Evolutionary conservation across 192 early-diverging fungal species (phyloP), one percentile per base, ranked within the genome.

Genomic region (Diversispora eburnea): DNA sequence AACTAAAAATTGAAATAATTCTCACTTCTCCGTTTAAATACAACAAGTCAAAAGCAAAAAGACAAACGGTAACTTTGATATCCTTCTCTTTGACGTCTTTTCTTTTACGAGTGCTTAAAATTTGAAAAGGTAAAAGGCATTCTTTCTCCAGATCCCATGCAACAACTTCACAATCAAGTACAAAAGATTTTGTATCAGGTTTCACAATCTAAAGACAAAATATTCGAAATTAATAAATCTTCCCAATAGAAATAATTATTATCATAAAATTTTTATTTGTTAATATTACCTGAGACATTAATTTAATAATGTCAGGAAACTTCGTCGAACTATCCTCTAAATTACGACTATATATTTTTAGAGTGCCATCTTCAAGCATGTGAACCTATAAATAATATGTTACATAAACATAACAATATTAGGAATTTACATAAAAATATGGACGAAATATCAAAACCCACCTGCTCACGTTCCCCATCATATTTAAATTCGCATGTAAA

Each of bases 401-500:
- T 43, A 69, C 7, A 46, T 13, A 13, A n/a, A 33, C 5, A 75
- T 43, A 20, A 13, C 17, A 13, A 12, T 39, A 12, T 19, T 15
- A 19, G n/a, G 3, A 20, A 15, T 48, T 56, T 3, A 20, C 19
- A 25, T 69, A 55, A 12, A 69, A 6, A 42, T 20, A 25, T 9
- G 19, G 62, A 63, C 6, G 17, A 46, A 9, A 48, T 25, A 48
- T 33, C 25, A 20, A 33, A 57, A n/a, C 45, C 19, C 77, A 91
- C 90, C 85, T 98, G 96, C 17, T 92, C 81, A 22, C 81, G 76
- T 74, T 82, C 81, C 10, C 81, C 98, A 78, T 99, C 98, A 74
- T 99, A 99, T 77, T 99, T 99, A 82, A 89, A 98, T 79, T 99
- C 98, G 78, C 98, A 99, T 5, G 94, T 97, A 75, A 99, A 99